Conservation (phyloP, 2,329 filamentous ascomycete species). For the Pseudopyrenochaeta lycopersici region DNA sequence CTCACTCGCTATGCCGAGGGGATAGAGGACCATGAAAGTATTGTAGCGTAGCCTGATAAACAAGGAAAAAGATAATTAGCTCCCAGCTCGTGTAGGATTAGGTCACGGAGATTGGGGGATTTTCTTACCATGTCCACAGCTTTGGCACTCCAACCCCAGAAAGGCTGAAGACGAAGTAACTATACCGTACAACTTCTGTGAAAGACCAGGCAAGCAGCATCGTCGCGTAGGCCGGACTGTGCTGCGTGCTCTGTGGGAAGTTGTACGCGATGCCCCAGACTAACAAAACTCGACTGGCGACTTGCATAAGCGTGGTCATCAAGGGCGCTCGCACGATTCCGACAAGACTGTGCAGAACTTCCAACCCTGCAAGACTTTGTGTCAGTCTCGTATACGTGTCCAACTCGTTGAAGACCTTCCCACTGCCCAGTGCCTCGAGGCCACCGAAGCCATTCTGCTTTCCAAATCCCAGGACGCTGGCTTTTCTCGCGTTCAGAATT, state of each 20-base stretch:
- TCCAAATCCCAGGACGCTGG: constrained; percentile 16
- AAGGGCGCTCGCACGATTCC: constrained; percentile 87
- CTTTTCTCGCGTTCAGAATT: constrained; percentile 20
- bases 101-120: too few relatives aligned
- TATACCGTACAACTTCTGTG: constrained; percentile 93
- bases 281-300: constrained; percentile 84
- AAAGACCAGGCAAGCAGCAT: constrained; percentile 89
- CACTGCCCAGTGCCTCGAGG: constrained; percentile 32
- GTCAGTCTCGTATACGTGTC: constrained; percentile 78
- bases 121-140: constrained; percentile 70
- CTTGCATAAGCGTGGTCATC: constrained; percentile 88
- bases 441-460: constrained; percentile 12
- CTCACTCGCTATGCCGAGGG: constrained; percentile 89
- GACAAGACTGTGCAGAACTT: constrained; percentile 81
- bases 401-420: constrained; percentile 67
- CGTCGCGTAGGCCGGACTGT: constrained; percentile 71
- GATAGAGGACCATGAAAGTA: constrained; percentile 92
- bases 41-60: constrained; percentile 64
- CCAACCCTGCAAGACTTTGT: constrained; percentile 83
- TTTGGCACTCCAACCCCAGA: constrained; percentile 65
- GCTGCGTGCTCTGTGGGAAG: constrained; percentile 71
- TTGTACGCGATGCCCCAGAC: constrained; percentile 84
- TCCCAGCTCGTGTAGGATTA: too few relatives aligned
- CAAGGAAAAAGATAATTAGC: too few relatives aligned
- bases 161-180: constrained; percentile 84